Conservation (phyloP, 139 green algal species). For the Chlamydomonas sphaeroides region DNA sequence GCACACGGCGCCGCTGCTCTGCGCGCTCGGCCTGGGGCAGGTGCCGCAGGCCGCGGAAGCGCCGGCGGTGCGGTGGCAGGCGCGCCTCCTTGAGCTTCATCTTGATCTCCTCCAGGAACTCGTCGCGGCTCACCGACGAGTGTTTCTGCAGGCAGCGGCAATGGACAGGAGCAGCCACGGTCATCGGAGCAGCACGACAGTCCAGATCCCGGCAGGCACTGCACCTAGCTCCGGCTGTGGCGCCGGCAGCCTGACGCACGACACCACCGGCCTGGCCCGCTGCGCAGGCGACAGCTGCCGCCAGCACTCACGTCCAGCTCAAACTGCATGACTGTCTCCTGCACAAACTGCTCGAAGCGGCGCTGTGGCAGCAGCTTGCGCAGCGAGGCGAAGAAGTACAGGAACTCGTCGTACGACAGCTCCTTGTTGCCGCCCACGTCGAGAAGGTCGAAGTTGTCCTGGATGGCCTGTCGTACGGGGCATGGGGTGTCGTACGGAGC, state of each 20-base stretch:
- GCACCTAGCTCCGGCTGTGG: too few species aligned
- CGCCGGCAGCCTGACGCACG: too few species aligned
- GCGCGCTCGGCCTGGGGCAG: neutral
- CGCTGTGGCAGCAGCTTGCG: constrained; percentile 3
- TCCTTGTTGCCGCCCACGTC: constrained; percentile 13
- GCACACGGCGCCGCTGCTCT: neutral
- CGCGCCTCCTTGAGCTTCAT: neutral
- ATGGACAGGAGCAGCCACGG: too few species aligned
- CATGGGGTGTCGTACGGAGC: too few species aligned
- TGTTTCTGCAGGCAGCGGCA: too few species aligned
- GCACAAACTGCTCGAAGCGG: constrained; percentile 3
- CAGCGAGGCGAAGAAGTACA: constrained; percentile 18
- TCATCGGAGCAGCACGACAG: too few species aligned
- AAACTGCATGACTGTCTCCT: constrained; percentile 11
- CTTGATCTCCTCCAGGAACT: constrained; percentile 25
- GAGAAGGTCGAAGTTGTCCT: constrained; percentile 39
- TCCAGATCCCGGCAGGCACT: too few species aligned
- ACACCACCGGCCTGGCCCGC: too few species aligned
- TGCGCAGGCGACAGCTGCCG: too few species aligned
- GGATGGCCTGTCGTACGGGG: neutral
- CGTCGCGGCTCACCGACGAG: neutral
- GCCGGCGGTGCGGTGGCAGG: neutral
- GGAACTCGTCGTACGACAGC: constrained; percentile 27
- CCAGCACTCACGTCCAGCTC: constrained; percentile 9
- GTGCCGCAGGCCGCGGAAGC: neutral